Evolutionary conservation across 1,284 basidiomycete species (phyloP).

Genomic region (Boletus mariae): DNA sequence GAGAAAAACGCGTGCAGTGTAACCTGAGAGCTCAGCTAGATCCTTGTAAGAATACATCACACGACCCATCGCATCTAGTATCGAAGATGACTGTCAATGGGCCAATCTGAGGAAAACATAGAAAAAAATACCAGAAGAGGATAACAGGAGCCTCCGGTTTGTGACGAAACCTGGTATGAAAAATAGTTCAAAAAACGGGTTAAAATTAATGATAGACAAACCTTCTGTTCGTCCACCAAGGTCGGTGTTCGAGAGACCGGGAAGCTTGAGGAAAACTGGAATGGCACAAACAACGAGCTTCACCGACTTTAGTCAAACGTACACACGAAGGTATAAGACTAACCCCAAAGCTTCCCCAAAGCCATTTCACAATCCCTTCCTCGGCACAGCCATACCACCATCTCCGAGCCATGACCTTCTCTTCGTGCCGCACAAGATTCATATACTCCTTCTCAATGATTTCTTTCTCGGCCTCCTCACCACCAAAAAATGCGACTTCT

Average conservation of each 20-base stretch:
- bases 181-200: not conserved
- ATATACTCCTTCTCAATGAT: conserved; percentile 91
- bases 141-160: conserved; percentile 87
- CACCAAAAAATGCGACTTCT: conserved; percentile 91
- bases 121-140: conserved; percentile 55
- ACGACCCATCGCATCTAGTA: conserved; percentile 72
- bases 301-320: conserved; percentile 8
- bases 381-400: conserved; percentile 93
- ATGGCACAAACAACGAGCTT: conserved; percentile 90
- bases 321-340: conserved; percentile 25
- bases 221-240: conserved; percentile 86
- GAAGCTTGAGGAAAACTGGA: conserved; percentile 89
- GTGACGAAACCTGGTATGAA: conserved; percentile 77
- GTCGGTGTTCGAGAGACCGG: conserved; percentile 66
- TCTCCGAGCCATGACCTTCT: conserved; percentile 74
- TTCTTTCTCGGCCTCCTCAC: conserved; percentile 90
- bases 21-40: conserved; percentile 92
- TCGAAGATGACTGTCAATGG: not conserved
- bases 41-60: conserved; percentile 98
- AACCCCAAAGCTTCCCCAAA: conserved; percentile 93
- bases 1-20: conserved; percentile 87
- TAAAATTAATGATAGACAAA: conserved; percentile 26
- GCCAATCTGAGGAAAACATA: not conserved
- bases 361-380: conserved; percentile 96
- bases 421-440: conserved; percentile 85